These are phyloP conservation scores for Begonia masoniana DNA, from an alignment of 306 rosid genomes.

Conservation along the genomic window DNA sequence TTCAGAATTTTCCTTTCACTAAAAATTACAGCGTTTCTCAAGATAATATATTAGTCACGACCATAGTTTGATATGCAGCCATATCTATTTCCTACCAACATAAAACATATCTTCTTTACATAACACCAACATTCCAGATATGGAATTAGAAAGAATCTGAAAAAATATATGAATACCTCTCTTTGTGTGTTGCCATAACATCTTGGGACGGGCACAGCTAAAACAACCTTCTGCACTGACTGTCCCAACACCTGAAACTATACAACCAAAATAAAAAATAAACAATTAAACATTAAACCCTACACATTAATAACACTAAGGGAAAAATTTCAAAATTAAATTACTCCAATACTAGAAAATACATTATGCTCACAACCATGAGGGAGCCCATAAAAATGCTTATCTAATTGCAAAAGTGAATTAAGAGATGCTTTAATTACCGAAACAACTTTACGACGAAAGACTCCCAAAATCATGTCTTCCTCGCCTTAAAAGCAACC, in stretches of 20 bases:
- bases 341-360: neutral
- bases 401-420: too few species aligned
- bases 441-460: constrained; percentile 34
- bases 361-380: neutral
- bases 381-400: too few species aligned
- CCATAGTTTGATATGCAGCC: too few species aligned
- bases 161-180: constrained; percentile 10
- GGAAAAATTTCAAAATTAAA: too few species aligned
- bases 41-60: too few species aligned
- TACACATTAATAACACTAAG: neutral
- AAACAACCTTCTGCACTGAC: constrained; percentile 16
- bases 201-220: constrained; percentile 3
- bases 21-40: too few species aligned
- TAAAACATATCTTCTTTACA: neutral
- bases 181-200: constrained; percentile 7
- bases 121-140: neutral
- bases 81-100: neutral
- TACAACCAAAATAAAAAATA: constrained; percentile 3
- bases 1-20: too few species aligned
- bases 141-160: neutral
- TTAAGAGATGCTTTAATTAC: constrained; percentile 2
- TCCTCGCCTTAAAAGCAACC: constrained; percentile 10
- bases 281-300: neutral
- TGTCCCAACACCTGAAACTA: constrained; percentile 19
- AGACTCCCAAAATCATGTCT: constrained; percentile 32